Evolutionary conservation across 2,329 filamentous ascomycete species (phyloP), one percentile per base, ranked within the genome.

Genomic region (Fusarium sp.): DNA sequence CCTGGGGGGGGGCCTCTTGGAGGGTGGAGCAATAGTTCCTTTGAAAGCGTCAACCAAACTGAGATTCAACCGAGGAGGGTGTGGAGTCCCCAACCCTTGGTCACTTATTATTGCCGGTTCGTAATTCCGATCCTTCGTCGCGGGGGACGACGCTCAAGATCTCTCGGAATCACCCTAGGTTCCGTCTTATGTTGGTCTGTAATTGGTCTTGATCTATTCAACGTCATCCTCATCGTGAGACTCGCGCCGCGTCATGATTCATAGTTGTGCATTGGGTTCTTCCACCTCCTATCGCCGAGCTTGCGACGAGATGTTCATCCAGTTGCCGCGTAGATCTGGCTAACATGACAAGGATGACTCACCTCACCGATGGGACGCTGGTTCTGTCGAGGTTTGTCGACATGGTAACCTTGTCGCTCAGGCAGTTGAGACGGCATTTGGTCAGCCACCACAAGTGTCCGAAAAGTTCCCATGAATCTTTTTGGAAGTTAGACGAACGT

Each of bases 11-110:
- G 30, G 2, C 25, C 38, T 64, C 45, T 37, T 63, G 58, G 69
- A 63, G 69, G 72, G 72, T 74, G 72, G 72, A 74, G 72, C 62
- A 74, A 70, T 62, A 63, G 52, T 70, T 64, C 69, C 61, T 70
- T 66, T 32, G 30, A 54, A 68, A 57, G 58, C 72, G 72, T 74
- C 72, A 74, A 75, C 65, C 72, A 74, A 40, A 57, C 22, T 47
- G 52, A 66, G 30, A 25, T 54, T 54, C 50, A 54, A 27, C 33
- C 45, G 47, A 27, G 30, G 58, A 50, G 68, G n/a, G 63, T 68
- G 74, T 76, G 76, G 74, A 73, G 67, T 71, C 60, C 25, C 32
- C 30, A 32, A 60, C 52, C 30, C 22, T 35, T 17, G 30, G 20
- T 54, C 27, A 54, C 50, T 77, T 74, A 27, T 22, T 45, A 77